Evolutionary conservation across 306 rosid genomes (phyloP).

Genomic region (Medicago arabica): DNA sequence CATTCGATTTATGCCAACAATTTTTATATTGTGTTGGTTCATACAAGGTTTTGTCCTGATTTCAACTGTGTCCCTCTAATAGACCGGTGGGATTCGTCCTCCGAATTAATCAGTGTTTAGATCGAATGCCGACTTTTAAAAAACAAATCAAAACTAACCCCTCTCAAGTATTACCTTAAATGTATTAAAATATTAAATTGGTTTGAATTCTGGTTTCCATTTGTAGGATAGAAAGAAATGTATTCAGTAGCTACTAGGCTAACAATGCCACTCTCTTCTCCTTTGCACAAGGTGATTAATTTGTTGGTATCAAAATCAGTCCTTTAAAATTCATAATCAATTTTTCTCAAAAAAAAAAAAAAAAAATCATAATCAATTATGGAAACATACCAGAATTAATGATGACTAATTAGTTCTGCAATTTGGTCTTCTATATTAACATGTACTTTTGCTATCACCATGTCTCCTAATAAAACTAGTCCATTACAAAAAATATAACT

Average conservation of each 20-base stretch:
- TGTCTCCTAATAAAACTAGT: background rate
- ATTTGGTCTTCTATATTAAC: background rate
- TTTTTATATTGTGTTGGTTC: no score
- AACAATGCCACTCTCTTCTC: slow-evolving; percentile 4
- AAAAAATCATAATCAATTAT: background rate
- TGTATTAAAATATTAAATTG: no score
- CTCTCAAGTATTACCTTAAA: no score
- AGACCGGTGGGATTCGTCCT: no score
- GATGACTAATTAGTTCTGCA: background rate
- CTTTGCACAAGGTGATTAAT: slow-evolving; percentile 21
- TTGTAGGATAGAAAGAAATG: background rate
- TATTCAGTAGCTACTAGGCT: slow-evolving; percentile 23
- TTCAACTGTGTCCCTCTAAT: no score
- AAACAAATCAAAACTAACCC: no score
- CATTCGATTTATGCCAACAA: no score
- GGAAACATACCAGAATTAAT: background rate
- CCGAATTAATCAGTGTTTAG: no score
- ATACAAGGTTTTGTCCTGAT: no score
- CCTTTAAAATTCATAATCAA: background rate
- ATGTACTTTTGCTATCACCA: background rate
- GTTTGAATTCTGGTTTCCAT: background rate
- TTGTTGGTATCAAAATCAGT: background rate
- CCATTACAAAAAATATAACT: no score
- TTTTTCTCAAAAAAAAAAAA: no score
- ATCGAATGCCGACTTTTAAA: no score